Conservation (phyloP, 306 rosid genomes). For the Prunus salicina region DNA sequence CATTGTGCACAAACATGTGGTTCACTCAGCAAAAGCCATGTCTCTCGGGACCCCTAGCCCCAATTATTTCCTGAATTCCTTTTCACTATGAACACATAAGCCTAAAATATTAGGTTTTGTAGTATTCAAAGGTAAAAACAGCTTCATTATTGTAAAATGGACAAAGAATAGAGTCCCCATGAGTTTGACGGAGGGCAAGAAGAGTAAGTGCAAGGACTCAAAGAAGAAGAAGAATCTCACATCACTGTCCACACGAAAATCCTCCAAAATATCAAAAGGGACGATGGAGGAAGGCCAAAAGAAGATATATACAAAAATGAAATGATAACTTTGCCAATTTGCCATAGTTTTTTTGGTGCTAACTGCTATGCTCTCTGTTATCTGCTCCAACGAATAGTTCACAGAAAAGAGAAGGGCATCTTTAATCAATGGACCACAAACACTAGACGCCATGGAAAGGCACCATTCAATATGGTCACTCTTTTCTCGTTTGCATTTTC, state of each 20-base stretch:
- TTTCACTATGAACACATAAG: too few relatives aligned
- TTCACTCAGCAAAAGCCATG: background rate
- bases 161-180: slow-evolving; percentile 16
- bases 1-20: background rate
- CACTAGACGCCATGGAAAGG: slow-evolving; percentile 13
- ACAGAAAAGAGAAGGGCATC: slow-evolving; percentile 24
- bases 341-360: background rate
- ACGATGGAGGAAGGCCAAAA: slow-evolving; percentile 7
- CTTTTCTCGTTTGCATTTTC: slow-evolving; percentile 14
- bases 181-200: background rate
- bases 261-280: slow-evolving; percentile 6
- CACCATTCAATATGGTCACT: slow-evolving; percentile 32
- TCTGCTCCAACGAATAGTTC: slow-evolving; percentile 6
- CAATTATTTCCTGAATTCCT: too few relatives aligned
- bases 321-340: too few relatives aligned
- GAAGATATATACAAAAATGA: background rate
- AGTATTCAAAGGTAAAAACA: background rate
- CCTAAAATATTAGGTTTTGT: too few relatives aligned
- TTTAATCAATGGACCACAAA: slow-evolving; percentile 31
- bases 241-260: background rate
- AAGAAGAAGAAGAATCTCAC: background rate
- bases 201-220: background rate
- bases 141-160: background rate
- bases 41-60: background rate
- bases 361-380: background rate